Evolutionary conservation across 31 red algal species (phyloP), one percentile per base, ranked within the genome.

Genomic region (Bonnemaisonia californica): DNA sequence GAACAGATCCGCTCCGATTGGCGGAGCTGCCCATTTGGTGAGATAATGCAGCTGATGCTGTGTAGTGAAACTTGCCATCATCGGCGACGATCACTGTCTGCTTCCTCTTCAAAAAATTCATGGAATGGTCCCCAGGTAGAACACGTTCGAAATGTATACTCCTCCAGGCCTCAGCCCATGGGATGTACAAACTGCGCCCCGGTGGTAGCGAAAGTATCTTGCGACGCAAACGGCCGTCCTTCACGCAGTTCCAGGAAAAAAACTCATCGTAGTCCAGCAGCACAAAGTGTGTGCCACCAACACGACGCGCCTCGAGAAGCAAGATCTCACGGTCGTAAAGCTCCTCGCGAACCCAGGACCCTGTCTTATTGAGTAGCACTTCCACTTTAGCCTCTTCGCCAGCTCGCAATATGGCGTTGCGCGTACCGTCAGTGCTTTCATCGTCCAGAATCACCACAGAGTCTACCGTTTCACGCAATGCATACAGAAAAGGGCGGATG

Each of bases 241-340:
- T 48, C 5, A 86, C 47, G 57, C 95, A 97, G 29, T 82, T 86
- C 42, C 56, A 47, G 35, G 89, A 80, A 33, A 97, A 45, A 56
- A 89, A 82, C 79, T 97, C 95, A 51, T 97, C 95, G 35, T 93
- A 93, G 58, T 97, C 95, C 4, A 93, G 78, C 29, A 93, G 39
- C 13, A 93, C 75, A 86, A 97, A 97, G 56, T 97, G 95, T 1
- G 95, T 90, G 26, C 80, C 90, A 22, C 90, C 86, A 0, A 85
- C 82, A 5, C 47, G 12, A 23, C 95, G 74, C 9, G 78, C 95
- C 0, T 59, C 69, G 42, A 60, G 32, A 9, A 97, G 89, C 27
- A 97, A 61, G 45, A 91, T 38, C 33, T 86, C 57, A 54, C 95
- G 85, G 54, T 97, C 95, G 33, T 71, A 58, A 19, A 97, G 77